These are phyloP conservation scores for Backusella psychrophila DNA, from an alignment of 192 early-diverging fungal species.

Conservation along the genomic window DNA sequence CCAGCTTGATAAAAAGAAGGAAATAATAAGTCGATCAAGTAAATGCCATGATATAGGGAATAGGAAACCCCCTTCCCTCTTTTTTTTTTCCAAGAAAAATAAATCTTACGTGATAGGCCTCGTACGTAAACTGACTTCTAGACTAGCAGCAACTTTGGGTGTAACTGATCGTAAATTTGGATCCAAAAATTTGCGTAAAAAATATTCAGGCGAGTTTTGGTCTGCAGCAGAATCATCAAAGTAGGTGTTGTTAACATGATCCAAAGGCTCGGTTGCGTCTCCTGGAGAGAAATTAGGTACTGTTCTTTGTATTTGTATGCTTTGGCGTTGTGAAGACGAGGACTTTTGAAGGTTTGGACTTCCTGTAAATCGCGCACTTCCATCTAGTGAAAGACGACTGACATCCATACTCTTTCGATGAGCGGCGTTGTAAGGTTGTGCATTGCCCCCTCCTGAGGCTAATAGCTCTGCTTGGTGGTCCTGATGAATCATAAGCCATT, in stretches of 20 bases:
- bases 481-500: conserved; percentile 54
- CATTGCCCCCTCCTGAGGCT: conserved; percentile 16
- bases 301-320: neutral
- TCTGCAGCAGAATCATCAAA: conserved; percentile 13
- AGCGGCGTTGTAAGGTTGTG: no score
- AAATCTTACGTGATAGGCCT: conserved; percentile 45
- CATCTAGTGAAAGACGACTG: neutral
- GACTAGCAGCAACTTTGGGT: conserved; percentile 39
- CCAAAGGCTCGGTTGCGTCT: neutral
- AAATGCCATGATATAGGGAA: neutral
- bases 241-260: neutral
- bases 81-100: neutral
- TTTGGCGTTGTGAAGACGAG: neutral
- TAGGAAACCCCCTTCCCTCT: neutral
- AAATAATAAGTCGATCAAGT: neutral
- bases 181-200: conserved; percentile 47
- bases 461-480: conserved; percentile 43
- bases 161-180: conserved; percentile 46
- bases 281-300: neutral
- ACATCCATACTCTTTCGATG: neutral
- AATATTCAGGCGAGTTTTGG: conserved; percentile 54
- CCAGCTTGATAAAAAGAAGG: conserved; percentile 48
- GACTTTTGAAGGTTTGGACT: neutral
- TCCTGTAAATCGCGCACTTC: neutral
- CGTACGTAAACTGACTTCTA: conserved; percentile 53